phyloP scores from a whole-genome alignment of 768 basidiomycete species.

The Lactifluus piperatus region DNA sequence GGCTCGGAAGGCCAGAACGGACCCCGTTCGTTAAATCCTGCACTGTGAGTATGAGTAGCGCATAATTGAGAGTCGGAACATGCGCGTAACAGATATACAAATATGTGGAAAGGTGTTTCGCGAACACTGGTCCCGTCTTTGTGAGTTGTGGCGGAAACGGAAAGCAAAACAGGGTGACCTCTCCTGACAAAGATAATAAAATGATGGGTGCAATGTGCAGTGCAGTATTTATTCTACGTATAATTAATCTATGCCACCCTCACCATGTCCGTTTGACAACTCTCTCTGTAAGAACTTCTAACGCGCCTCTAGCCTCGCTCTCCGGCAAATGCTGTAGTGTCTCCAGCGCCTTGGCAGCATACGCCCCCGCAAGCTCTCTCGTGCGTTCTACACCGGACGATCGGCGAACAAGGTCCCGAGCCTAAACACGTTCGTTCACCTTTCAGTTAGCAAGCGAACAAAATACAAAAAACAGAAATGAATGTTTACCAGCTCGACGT shows the following conservation, averaged over 20 bases:
- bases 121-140: not conserved
- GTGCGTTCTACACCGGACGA: constrained; percentile 78
- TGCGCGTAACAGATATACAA: constrained; percentile 15
- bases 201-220: too few species aligned
- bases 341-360: constrained; percentile 71
- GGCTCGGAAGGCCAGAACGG: not conserved
- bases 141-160: constrained; percentile 3
- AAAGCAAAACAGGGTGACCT: not conserved
- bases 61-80: constrained; percentile 9
- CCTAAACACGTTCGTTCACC: constrained; percentile 36
- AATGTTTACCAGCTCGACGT: constrained; percentile 62
- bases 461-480: not conserved
- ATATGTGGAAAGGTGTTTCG: not conserved
- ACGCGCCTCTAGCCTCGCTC: constrained; percentile 68
- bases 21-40: not conserved
- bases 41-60: constrained; percentile 12
- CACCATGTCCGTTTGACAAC: constrained; percentile 55
- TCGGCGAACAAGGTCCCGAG: constrained; percentile 51
- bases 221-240: too few species aligned
- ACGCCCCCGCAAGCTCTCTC: constrained; percentile 59
- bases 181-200: not conserved
- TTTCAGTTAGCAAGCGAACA: not conserved
- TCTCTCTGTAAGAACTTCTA: constrained; percentile 61
- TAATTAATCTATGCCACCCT: constrained; percentile 17
- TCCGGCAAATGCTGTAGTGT: constrained; percentile 65